Percentiles rank a stretch among this genome's conserved stretches.
Conservation (phyloP, 495 filamentous ascomycete genomes). For the Parathielavia appendiculata region DNA sequence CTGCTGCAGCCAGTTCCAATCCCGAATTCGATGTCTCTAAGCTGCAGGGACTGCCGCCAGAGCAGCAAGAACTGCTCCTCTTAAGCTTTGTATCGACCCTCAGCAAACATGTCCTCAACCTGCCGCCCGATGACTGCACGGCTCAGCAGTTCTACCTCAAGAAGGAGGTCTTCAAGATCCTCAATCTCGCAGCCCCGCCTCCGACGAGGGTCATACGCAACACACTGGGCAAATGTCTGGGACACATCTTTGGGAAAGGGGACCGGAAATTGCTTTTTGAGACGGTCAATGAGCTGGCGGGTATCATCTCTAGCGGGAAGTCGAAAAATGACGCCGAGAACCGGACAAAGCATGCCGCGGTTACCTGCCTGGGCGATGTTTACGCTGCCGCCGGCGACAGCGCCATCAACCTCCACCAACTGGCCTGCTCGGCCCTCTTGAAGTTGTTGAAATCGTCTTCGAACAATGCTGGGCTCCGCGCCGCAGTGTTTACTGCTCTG, state of each 20-base stretch:
- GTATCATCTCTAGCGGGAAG: conserved; percentile 71
- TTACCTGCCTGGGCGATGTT: conserved; percentile 81
- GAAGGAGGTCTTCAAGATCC: conserved; percentile 82
- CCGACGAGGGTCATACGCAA: conserved; percentile 87
- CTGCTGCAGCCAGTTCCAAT: conserved; percentile 36
- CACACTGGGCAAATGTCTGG: conserved; percentile 78
- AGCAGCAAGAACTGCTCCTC: conserved; percentile 93
- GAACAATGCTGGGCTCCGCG: conserved; percentile 75
- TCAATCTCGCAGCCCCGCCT: conserved; percentile 77
- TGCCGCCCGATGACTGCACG: conserved; percentile 72
- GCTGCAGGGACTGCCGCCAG: conserved; percentile 81
- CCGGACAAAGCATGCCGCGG: conserved; percentile 75
- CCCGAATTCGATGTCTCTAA: conserved; percentile 79
- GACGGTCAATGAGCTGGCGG: conserved; percentile 81
- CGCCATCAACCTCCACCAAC: conserved; percentile 74
- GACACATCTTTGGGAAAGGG: conserved; percentile 77
- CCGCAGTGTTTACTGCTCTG: conserved; percentile 73
- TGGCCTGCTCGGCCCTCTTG: conserved; percentile 64
- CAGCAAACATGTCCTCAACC: conserved; percentile 68
- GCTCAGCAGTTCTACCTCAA: conserved; percentile 85
- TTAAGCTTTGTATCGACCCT: conserved; percentile 83
- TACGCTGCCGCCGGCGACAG: conserved; percentile 89
- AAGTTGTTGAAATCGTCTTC: conserved; percentile 76
- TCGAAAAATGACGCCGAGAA: conserved; percentile 63
- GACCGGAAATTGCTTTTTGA: conserved; percentile 91